phyloP scores from a whole-genome alignment of 2,329 filamentous ascomycete species.

The Herpotrichia juniperi region DNA sequence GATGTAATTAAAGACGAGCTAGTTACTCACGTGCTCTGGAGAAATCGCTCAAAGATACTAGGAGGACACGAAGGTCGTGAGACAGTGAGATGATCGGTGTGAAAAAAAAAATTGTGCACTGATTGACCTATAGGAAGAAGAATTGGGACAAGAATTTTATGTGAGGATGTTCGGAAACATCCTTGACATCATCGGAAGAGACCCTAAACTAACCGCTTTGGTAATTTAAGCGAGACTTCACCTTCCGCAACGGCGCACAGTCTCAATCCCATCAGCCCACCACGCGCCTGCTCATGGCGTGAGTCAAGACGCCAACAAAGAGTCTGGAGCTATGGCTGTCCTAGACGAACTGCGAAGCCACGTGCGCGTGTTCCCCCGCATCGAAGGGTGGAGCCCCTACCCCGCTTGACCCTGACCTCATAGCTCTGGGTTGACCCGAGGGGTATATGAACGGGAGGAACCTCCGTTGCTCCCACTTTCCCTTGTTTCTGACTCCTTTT shows the following conservation, averaged over 20 bases:
- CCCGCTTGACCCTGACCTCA: conserved; percentile 36
- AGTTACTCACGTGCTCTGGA: no score
- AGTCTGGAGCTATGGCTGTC: conserved; percentile 7
- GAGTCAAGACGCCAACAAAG: conserved; percentile 9
- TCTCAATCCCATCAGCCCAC: neutral
- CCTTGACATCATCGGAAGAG: no score
- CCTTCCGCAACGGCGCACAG: neutral
- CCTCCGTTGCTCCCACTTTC: neutral
- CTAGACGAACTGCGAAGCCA: conserved; percentile 24
- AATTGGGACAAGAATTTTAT: no score
- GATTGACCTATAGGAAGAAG: no score
- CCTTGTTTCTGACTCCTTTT: conserved; percentile 3
- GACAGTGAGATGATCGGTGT: no score
- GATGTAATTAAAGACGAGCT: no score
- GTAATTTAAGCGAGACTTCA: no score
- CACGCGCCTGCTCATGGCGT: neutral
- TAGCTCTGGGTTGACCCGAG: conserved; percentile 16
- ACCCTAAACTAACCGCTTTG: no score
- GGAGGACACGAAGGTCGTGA: no score
- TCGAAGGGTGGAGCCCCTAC: conserved; percentile 14
- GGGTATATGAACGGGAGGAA: neutral
- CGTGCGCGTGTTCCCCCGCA: conserved; percentile 33
- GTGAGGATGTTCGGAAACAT: no score
- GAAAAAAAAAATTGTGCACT: no score
- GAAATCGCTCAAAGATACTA: no score